phyloP scores from a whole-genome alignment of 2,329 filamentous ascomycete species.

The Periconia sp. region DNA sequence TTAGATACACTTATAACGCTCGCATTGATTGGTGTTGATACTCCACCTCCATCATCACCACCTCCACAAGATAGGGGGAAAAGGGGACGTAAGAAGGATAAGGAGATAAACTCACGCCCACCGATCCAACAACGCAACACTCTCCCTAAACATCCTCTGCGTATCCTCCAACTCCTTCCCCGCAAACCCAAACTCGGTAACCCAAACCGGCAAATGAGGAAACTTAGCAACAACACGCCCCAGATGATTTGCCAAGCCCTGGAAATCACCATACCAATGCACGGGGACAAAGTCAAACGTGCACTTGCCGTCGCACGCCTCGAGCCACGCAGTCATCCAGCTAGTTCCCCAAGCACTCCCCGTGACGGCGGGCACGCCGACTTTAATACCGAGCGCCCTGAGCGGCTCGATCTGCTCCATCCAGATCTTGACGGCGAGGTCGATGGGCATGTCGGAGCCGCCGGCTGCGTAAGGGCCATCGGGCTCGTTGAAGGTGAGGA shows the following conservation, averaged over 20 bases:
- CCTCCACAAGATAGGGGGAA: not conserved
- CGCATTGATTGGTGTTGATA: not conserved
- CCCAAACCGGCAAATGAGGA: slow-evolving; percentile 65
- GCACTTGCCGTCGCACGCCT: slow-evolving; percentile 55
- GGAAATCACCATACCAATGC: slow-evolving; percentile 66
- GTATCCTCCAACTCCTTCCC: slow-evolving; percentile 59
- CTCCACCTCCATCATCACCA: not conserved
- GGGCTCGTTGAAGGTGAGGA: slow-evolving; percentile 80
- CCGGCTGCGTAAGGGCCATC: slow-evolving; percentile 60
- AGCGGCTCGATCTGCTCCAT: slow-evolving; percentile 72
- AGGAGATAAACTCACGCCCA: slow-evolving; percentile 46
- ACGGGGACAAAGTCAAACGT: slow-evolving; percentile 54
- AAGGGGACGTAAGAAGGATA: not conserved
- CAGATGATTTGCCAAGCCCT: slow-evolving; percentile 67
- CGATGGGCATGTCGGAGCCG: slow-evolving; percentile 64
- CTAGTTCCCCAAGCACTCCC: slow-evolving; percentile 60
- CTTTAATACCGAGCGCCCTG: slow-evolving; percentile 61
- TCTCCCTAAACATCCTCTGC: slow-evolving; percentile 69
- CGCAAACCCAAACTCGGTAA: slow-evolving; percentile 73
- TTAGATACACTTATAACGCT: too few relatives aligned
- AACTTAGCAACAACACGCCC: slow-evolving; percentile 58
- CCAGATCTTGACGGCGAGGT: slow-evolving; percentile 68
- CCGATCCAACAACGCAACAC: slow-evolving; percentile 67
- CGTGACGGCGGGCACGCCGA: slow-evolving; percentile 72
- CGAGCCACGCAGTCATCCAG: slow-evolving; percentile 71